A percentile compares a stretch with the other conserved stretches of the same genome.
These are phyloP conservation scores for Calonectria multiphialidica DNA, from an alignment of 2,329 filamentous ascomycete genomes.

Conservation along the genomic window DNA sequence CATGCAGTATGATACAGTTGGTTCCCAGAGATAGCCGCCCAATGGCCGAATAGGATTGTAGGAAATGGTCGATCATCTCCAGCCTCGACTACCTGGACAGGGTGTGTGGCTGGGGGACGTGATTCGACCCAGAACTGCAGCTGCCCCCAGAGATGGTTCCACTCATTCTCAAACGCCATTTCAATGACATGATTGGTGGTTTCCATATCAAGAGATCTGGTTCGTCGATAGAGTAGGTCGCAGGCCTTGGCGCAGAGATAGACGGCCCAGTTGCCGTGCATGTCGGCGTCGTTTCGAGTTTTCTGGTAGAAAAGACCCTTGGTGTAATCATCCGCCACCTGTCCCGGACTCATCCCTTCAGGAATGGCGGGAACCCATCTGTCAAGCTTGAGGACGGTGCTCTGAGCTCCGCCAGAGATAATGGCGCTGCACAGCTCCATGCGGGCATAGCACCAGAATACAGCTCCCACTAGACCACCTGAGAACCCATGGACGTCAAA, in stretches of 20 bases:
- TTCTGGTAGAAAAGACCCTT: constrained; percentile 43
- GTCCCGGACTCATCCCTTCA: constrained; percentile 12
- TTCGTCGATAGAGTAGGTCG: constrained; percentile 54
- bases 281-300: constrained; percentile 54
- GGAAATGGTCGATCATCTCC: constrained; percentile 54
- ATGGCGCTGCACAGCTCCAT: constrained; percentile 69
- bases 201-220: constrained; percentile 53
- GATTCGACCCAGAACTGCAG: constrained; percentile 59
- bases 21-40: constrained; percentile 64
- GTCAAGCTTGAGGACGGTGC: constrained; percentile 60
- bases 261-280: constrained; percentile 67
- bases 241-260: constrained; percentile 64
- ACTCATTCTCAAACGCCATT: constrained; percentile 53
- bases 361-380: constrained; percentile 57
- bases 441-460: constrained; percentile 70
- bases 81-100: constrained; percentile 39
- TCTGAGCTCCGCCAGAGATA: constrained; percentile 62
- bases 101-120: constrained; percentile 54
- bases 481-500: constrained; percentile 61
- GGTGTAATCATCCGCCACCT: constrained; percentile 42
- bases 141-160: constrained; percentile 59
- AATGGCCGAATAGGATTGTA: constrained; percentile 60
- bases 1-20: constrained; percentile 65
- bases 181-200: constrained; percentile 54
- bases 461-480: constrained; percentile 59